Evolutionary conservation across 371 early-diverging fungal species (phyloP).

Genomic region (Mortierella sp.): DNA sequence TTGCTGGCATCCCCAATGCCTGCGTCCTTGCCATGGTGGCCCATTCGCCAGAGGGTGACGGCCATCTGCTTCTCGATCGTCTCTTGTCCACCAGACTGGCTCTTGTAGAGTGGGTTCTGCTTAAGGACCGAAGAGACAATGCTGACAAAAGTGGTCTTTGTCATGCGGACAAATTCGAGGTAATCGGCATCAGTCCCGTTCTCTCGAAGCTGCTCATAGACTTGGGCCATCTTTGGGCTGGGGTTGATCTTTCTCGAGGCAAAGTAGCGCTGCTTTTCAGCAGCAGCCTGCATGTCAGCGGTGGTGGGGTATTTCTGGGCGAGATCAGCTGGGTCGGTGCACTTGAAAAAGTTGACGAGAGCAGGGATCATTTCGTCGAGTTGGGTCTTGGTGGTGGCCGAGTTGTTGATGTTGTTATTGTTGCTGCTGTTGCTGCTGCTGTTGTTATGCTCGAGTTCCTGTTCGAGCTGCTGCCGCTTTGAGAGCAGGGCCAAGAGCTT

Average conservation of each 20-base stretch:
- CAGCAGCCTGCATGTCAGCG: slow-evolving; percentile 22
- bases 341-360: slow-evolving; percentile 32
- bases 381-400: slow-evolving; percentile 2
- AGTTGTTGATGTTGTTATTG: no score
- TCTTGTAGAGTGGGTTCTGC: slow-evolving; percentile 35
- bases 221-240: slow-evolving; percentile 14
- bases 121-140: slow-evolving; percentile 35
- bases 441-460: background rate
- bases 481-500: slow-evolving; percentile 31
- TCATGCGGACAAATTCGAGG: slow-evolving; percentile 37
- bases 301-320: slow-evolving; percentile 27
- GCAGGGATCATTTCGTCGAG: slow-evolving; percentile 15
- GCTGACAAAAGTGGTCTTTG: slow-evolving; percentile 30
- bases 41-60: slow-evolving; percentile 45
- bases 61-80: slow-evolving; percentile 44
- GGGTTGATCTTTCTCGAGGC: slow-evolving; percentile 19
- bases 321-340: slow-evolving; percentile 11
- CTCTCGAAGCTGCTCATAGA: slow-evolving; percentile 25
- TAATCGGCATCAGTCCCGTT: slow-evolving; percentile 29
- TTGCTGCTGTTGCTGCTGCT: background rate
- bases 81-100: slow-evolving; percentile 36
- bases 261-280: slow-evolving; percentile 37
- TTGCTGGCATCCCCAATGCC: slow-evolving; percentile 40
- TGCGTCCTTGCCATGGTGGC: slow-evolving; percentile 39
- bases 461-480: slow-evolving; percentile 27